Conservation (phyloP, 257 asterid species). For the Gentiana dahurica region DNA sequence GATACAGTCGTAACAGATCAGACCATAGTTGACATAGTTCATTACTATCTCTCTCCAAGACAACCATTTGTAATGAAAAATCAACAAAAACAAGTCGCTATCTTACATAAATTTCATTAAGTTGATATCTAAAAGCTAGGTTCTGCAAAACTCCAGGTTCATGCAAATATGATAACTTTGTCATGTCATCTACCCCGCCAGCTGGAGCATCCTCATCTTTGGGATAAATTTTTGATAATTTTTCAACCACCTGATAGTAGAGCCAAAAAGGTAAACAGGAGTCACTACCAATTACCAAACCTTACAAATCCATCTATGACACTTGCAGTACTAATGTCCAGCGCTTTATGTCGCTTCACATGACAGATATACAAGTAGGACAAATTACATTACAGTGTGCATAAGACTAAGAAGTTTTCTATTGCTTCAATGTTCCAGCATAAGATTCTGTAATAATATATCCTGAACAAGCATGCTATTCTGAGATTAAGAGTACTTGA, state of each 20-base stretch:
- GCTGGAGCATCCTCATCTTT: slow-evolving; percentile 93
- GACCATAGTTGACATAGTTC: slow-evolving; percentile 13
- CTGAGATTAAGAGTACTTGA: no score
- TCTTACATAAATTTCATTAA: slow-evolving; percentile 85
- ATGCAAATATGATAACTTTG: slow-evolving; percentile 88
- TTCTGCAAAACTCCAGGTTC: slow-evolving; percentile 97
- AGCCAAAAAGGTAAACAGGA: no score
- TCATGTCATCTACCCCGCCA: slow-evolving; percentile 98
- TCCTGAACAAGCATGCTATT: no score
- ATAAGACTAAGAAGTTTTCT: no score
- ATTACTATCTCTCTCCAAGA: slow-evolving; percentile 13
- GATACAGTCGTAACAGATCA: slow-evolving; percentile 17
- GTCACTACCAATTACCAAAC: no score
- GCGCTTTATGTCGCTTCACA: no score
- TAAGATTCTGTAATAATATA: no score
- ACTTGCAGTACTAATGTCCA: no score
- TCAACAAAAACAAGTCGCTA: slow-evolving; percentile 10
- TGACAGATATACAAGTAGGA: no score
- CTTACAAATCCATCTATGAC: no score
- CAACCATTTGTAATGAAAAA: slow-evolving; percentile 8
- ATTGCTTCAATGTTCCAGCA: no score
- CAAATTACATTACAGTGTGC: no score
- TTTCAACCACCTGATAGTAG: slow-evolving; percentile 36
- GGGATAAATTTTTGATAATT: slow-evolving; percentile 56
- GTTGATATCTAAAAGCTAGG: slow-evolving; percentile 81